phyloP scores from a whole-genome alignment of 495 filamentous ascomycete species.

The Penicillium flavigenum region DNA sequence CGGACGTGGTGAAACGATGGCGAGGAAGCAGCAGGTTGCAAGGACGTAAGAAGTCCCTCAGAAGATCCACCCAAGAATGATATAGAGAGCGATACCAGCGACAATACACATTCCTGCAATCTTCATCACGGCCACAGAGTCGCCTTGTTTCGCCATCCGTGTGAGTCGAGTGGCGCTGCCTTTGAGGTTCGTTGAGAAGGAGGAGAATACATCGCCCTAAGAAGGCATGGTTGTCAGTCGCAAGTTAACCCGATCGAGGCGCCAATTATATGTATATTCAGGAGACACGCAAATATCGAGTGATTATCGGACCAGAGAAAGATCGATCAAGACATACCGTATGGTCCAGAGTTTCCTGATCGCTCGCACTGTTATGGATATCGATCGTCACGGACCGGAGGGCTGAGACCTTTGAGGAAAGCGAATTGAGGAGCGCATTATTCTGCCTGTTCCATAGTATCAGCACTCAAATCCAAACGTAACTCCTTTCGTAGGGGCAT shows the following conservation, averaged over 20 bases:
- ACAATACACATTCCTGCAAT: conserved; percentile 79
- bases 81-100: conserved; percentile 71
- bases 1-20: not conserved
- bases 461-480: conserved; percentile 6
- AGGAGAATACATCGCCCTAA: conserved; percentile 64
- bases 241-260: not conserved
- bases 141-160: conserved; percentile 88
- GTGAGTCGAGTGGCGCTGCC: conserved; percentile 82
- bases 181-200: conserved; percentile 61
- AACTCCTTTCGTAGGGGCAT: not conserved
- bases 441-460: conserved; percentile 65
- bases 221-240: conserved; percentile 6
- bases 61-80: conserved; percentile 66
- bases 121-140: conserved; percentile 87
- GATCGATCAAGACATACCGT: conserved; percentile 56
- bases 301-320: not conserved
- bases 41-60: conserved; percentile 27
- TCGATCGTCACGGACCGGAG: conserved; percentile 96
- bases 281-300: not conserved
- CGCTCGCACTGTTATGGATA: conserved; percentile 91
- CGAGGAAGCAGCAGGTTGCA: not conserved
- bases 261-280: not conserved
- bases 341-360: conserved; percentile 81
- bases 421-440: conserved; percentile 89
- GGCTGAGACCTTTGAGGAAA: conserved; percentile 84